Evolutionary conservation across 331 rosid genomes (phyloP), one percentile per base, ranked within the genome.

Genomic region (Malus hybrid): DNA sequence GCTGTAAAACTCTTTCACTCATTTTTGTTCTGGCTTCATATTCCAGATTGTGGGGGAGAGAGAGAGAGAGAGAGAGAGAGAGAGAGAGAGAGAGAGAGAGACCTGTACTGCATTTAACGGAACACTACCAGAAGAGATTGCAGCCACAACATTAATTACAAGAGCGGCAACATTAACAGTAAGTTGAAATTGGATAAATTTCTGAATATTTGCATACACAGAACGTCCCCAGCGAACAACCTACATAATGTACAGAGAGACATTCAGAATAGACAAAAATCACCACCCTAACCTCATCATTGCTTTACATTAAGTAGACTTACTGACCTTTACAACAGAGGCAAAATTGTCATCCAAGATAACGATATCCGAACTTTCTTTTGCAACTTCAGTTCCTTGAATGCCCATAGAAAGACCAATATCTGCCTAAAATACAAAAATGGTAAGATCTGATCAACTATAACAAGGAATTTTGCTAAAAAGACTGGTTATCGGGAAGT

Each of bases 211-310:
- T 76, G 99, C 97, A 82, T 92, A 95, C 19, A 95, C 99, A 76
- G 99, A 95, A 63, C 99, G 97, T 69, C 99, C 99, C 99, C 99
- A 95, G 57, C 97, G 93, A 68, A 95, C 99, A 86, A 95, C 99
- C 99, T 95, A 82, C 57, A 73, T 34, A 65, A 60, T 71, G 55
- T 70, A 76, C 16, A 77, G n/a, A 54, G 69, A 54, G 42, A 32
- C 32, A 76, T 65, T 55, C 27, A 75, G 70, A 71, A 48, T 7
- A 57, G 63, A 74, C 8, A 42, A 60, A 28, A 18, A 61, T 11
- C 44, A 60, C 28, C 12, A 61, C 18, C 5, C 22, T 6, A n/a
- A 39, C 10, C 69, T 12, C 10, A 60, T 39, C 3, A 60, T 73
- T 57, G 57, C 6, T 16, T 52, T 16, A 16, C 57, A 52, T 52